A percentile compares a stretch with the other conserved stretches of the same genome.
These are phyloP conservation scores for Arthonia radiata DNA, from an alignment of 495 filamentous ascomycete species.

Conservation along the genomic window DNA sequence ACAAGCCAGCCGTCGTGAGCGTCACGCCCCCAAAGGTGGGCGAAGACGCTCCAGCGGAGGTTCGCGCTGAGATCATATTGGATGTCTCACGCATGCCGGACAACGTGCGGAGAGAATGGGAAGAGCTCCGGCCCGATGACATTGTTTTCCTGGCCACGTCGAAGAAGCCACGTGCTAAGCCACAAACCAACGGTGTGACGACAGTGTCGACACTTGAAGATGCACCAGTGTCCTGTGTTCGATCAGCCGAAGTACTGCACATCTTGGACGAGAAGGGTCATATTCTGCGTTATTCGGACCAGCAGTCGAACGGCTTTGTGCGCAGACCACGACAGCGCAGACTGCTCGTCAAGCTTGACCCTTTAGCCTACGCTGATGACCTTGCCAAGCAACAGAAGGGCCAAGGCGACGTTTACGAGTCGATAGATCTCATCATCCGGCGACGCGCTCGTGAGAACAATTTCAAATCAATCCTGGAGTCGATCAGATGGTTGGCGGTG, in stretches of 20 bases:
- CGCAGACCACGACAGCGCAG: constrained; percentile 32
- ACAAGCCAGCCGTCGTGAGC: constrained; percentile 70
- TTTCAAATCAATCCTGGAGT: constrained; percentile 82
- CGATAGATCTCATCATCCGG: constrained; percentile 67
- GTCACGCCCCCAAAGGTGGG: constrained; percentile 68
- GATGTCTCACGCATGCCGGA: constrained; percentile 59
- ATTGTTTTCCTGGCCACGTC: constrained; percentile 73
- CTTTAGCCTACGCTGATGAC: constrained; percentile 53
- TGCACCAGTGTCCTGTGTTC: constrained; percentile 40
- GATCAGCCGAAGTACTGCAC: constrained; percentile 70
- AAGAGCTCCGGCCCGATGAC: constrained; percentile 66
- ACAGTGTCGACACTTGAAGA: too few species aligned
- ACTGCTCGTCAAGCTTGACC: constrained; percentile 62
- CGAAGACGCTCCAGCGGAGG: constrained; percentile 56
- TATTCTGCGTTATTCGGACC: constrained; percentile 34
- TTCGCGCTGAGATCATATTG: constrained; percentile 69
- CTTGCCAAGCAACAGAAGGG: constrained; percentile 34
- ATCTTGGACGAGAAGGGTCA: constrained; percentile 73
- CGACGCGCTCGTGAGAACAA: constrained; percentile 84
- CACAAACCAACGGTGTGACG: too few species aligned
- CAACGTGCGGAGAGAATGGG: constrained; percentile 66
- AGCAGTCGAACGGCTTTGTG: constrained; percentile 25
- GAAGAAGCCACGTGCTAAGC: too few species aligned
- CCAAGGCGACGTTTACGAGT: constrained; percentile 55
- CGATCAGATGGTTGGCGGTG: constrained; percentile 63